These are phyloP conservation scores for Penicillium occitanis DNA, from an alignment of 2,329 filamentous ascomycete species.

Conservation along the genomic window DNA sequence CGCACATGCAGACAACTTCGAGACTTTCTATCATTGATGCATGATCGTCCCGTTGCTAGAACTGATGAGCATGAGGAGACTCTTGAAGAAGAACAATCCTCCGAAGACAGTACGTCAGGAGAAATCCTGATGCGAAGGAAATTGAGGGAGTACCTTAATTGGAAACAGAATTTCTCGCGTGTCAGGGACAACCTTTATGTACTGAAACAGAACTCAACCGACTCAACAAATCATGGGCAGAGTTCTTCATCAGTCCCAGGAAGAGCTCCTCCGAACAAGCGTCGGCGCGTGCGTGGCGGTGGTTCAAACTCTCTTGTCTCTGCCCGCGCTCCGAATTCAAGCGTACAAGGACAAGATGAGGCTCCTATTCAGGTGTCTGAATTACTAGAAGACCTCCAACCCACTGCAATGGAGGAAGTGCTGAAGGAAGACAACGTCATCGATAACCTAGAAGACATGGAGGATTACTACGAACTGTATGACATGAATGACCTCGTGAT, in stretches of 20 bases:
- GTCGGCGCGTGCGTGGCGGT: constrained; percentile 79
- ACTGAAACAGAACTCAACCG: constrained; percentile 29
- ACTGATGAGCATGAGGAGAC: constrained; percentile 23
- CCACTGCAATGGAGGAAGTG: constrained; percentile 72
- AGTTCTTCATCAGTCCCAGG: constrained; percentile 49
- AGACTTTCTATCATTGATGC: constrained; percentile 90
- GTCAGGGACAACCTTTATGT: constrained; percentile 61
- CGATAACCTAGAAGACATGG: constrained; percentile 86
- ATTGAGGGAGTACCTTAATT: constrained; percentile 80
- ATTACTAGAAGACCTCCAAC: constrained; percentile 77
- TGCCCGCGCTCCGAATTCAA: constrained; percentile 69
- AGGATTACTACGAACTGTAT: constrained; percentile 86
- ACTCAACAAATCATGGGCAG: constrained; percentile 26
- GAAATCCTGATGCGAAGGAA: constrained; percentile 87
- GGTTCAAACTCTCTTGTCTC: constrained; percentile 59
- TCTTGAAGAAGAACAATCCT: constrained; percentile 46
- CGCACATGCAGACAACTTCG: constrained; percentile 83
- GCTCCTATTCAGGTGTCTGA: constrained; percentile 77
- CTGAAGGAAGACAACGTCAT: constrained; percentile 67
- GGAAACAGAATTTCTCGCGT: constrained; percentile 86
- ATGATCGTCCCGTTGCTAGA: constrained; percentile 56
- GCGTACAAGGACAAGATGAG: constrained; percentile 72
- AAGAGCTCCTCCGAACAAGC: constrained; percentile 76
- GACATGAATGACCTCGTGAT: constrained; percentile 87
- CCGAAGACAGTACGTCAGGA: constrained; percentile 64